A percentile compares a stretch with the other conserved stretches of the same genome.
These are phyloP conservation scores for Catunica adiposa DNA, from an alignment of 2,329 filamentous ascomycete genomes.

Conservation along the genomic window DNA sequence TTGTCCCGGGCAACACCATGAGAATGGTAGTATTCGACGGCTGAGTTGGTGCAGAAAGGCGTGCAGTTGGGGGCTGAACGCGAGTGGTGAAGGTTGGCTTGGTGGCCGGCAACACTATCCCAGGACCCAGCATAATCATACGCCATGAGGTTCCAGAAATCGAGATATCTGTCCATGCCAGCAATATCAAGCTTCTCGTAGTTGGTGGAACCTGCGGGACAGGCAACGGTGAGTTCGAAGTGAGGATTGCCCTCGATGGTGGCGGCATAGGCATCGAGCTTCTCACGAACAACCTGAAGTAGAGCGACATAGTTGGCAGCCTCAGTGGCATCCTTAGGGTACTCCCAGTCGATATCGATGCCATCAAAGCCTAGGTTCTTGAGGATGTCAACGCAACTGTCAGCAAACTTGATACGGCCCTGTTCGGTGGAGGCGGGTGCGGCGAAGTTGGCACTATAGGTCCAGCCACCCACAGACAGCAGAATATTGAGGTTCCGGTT, in stretches of 20 bases:
- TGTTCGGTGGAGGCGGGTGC: slow-evolving; percentile 51
- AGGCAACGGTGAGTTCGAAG: slow-evolving; percentile 49
- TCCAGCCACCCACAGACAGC: slow-evolving; percentile 84
- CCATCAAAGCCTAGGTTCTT: slow-evolving; percentile 67
- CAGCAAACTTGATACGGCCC: slow-evolving; percentile 57
- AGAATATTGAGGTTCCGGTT: slow-evolving; percentile 76
- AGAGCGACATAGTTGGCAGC: slow-evolving; percentile 43
- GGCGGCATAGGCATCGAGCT: slow-evolving; percentile 40
- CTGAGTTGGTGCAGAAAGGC: slow-evolving; percentile 58
- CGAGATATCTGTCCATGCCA: slow-evolving; percentile 48
- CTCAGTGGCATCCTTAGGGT: slow-evolving; percentile 38
- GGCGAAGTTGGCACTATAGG: slow-evolving; percentile 74
- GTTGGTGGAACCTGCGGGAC: slow-evolving; percentile 45
- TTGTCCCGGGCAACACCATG: slow-evolving; percentile 51
- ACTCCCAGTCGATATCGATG: slow-evolving; percentile 54
- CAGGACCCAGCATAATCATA: slow-evolving; percentile 80
- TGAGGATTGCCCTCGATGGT: slow-evolving; percentile 28
- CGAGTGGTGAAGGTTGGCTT: slow-evolving; percentile 59
- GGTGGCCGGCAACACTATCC: slow-evolving; percentile 56
- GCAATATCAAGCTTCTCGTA: slow-evolving; percentile 44
- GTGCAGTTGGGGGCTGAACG: slow-evolving; percentile 43
- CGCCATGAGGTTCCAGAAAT: slow-evolving; percentile 74
- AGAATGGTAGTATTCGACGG: slow-evolving; percentile 52
- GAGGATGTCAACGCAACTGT: slow-evolving; percentile 55
- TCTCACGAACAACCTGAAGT: slow-evolving; percentile 36